Evolutionary conservation across 768 basidiomycete species (phyloP).

Genomic region (Termitomyces sp.): DNA sequence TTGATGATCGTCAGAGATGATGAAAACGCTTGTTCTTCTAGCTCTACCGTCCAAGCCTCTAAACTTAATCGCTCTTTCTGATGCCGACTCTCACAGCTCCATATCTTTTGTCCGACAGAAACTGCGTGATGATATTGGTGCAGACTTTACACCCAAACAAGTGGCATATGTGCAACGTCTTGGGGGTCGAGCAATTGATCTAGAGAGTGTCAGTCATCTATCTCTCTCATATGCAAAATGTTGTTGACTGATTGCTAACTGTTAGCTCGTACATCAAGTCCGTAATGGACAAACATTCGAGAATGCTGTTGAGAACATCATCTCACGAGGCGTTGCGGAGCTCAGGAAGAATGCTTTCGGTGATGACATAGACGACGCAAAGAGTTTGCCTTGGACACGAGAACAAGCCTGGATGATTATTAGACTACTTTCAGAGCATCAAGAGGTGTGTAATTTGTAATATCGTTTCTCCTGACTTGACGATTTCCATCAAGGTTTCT

Average conservation of each 20-base stretch:
- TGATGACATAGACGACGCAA: conserved; percentile 86
- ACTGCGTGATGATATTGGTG: conserved; percentile 51
- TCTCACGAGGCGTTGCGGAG: conserved; percentile 72
- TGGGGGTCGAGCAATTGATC: conserved; percentile 88
- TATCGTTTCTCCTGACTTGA: neutral
- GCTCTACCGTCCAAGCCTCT: conserved; percentile 85
- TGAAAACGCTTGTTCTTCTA: conserved; percentile 18
- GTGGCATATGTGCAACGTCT: conserved; percentile 60
- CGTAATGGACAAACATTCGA: conserved; percentile 63
- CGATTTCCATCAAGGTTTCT: conserved; percentile 44
- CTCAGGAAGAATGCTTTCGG: conserved; percentile 90
- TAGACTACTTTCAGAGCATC: conserved; percentile 58
- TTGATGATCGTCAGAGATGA: neutral
- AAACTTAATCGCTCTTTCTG: conserved; percentile 70
- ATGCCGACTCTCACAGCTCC: conserved; percentile 79
- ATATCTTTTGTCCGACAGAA: conserved; percentile 79
- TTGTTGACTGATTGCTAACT: neutral
- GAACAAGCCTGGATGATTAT: conserved; percentile 88
- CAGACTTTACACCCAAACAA: conserved; percentile 52
- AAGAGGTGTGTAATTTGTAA: conserved; percentile 47
- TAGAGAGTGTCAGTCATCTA: conserved; percentile 61
- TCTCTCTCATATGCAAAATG: neutral
- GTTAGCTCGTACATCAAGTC: conserved; percentile 81
- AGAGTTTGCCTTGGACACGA: conserved; percentile 73
- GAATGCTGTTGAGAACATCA: conserved; percentile 89